Conservation (phyloP, 176 grass and related monocot species). For the Sorghum bicolor region Sorghum_bicolor_NCBIv3 NC_012872.2:62316501-62317000, state of each 20-base stretch:
- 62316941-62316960: constrained; percentile 35
- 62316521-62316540: background rate
- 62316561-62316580: background rate
- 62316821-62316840: constrained; percentile 56
- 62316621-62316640: background rate
- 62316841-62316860: constrained; percentile 59
- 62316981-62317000: constrained; percentile 15
- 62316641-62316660: constrained; percentile 9
- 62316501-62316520: constrained; percentile 18
- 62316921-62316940: constrained; percentile 52
- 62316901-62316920: constrained; percentile 47
- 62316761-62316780: constrained; percentile 77
- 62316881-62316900: constrained; percentile 71
- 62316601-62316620: background rate
- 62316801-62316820: constrained; percentile 76
- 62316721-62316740: background rate
- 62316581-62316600: background rate
- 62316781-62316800: constrained; percentile 78
- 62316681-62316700: background rate
- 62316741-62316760: background rate
- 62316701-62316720: background rate
- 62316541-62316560: constrained; percentile 5
- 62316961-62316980: background rate
- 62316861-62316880: constrained; percentile 70
- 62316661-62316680: constrained; percentile 17